Base-by-base conservation (phyloP, 352 stramenopile genomes). In the Elongisporangium undulatum region DNA sequence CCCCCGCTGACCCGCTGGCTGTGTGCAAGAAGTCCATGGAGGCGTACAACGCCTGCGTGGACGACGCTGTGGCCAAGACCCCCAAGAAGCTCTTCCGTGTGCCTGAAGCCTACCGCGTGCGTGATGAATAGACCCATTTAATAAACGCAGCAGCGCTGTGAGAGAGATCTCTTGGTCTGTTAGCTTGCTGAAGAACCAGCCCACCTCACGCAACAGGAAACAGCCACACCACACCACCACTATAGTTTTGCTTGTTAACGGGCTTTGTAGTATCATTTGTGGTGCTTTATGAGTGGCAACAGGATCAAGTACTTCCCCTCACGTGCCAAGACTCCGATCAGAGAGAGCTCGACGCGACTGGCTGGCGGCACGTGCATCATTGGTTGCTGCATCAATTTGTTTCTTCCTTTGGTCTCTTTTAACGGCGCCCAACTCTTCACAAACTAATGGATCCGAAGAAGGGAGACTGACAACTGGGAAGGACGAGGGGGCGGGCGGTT, bases 81-180 rank as follows among this genome's bases (percentile, higher is more conserved):
- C 82, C 82, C 19, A 89, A 87, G 67, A 74, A 88, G 70, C 74
- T 92, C 61, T 92, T 92, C 66, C 83, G 85, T 24, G 85, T 92
- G 58, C 83, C 83, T 7, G 85, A 94, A 51, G 79, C 79, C 17
- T 94, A 94, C 63, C 83, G 85, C 56, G 76, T 74, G 58, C 81
- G 84, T 51, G 78, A 91, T 9, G 29, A 41, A 41, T 41, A 41
- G 29, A 41, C 29, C 26, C 29, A 15, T 41, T 41, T 4, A 15
- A 41, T 41, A 41, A 9, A 41, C 2, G 29, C 29, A 41, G 29
- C 29, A 15, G 29, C 29, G n/a, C 29, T 41, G 29, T 9, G 9
- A 13, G 4, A 6, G 2, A 9, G 9, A 15, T n/a, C 29, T 34
- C 24, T 8, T 34, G 29, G 13, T 9, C 5, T 9, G 13, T 4